Conservation (phyloP, 768 basidiomycete genomes). For the Cantharellus cinnabarinus region DNA sequence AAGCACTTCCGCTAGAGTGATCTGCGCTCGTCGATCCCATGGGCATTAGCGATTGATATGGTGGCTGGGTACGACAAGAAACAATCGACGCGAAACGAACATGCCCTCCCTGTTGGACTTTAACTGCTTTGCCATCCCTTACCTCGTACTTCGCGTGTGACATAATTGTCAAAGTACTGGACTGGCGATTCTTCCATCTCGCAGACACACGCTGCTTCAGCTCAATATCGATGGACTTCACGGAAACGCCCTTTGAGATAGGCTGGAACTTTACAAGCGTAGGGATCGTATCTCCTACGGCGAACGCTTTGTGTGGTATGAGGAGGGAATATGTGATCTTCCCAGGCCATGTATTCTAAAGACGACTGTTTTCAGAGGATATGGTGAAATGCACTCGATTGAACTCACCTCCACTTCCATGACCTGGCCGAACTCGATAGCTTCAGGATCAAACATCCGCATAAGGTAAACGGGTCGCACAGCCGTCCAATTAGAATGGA, state of each 20-base stretch:
- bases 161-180: too few relatives aligned
- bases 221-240: conserved; percentile 42
- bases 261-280: conserved; percentile 77
- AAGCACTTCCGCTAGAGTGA: too few relatives aligned
- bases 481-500: conserved; percentile 41
- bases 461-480: conserved; percentile 41
- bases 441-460: conserved; percentile 56
- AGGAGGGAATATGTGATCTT: conserved; percentile 93
- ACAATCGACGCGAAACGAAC: too few relatives aligned
- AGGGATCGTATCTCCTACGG: conserved; percentile 67
- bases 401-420: conserved; percentile 33
- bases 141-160: too few relatives aligned
- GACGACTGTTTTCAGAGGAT: conserved; percentile 14
- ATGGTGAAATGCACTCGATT: not conserved
- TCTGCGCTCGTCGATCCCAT: too few relatives aligned
- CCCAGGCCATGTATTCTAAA: conserved; percentile 76
- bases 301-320: conserved; percentile 90
- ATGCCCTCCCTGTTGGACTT: too few relatives aligned
- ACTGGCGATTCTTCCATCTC: conserved; percentile 17
- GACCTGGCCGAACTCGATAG: conserved; percentile 89
- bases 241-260: conserved; percentile 60
- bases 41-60: too few relatives aligned
- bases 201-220: conserved; percentile 48
- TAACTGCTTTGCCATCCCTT: too few relatives aligned
- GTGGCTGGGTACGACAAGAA: too few relatives aligned